Percentiles rank a stretch among this genome's conserved stretches.
These are phyloP conservation scores for Pythium scleroteichum DNA, from an alignment of 352 stramenopile species.

Conservation along the genomic window DNA sequence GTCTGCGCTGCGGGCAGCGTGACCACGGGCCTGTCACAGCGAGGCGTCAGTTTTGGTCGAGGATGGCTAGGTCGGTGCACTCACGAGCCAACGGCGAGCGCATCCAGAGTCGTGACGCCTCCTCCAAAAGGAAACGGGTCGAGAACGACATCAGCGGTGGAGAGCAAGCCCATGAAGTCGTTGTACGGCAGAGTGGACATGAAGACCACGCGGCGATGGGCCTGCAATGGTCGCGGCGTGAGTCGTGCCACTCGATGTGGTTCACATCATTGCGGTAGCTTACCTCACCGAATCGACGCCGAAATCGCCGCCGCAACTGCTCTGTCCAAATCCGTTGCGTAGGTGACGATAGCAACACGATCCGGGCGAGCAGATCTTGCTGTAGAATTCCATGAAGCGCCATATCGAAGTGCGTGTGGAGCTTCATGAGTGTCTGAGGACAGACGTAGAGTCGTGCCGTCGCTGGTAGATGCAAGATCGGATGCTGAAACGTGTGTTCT, in stretches of 20 bases:
- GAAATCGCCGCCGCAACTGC: slow-evolving; percentile 42
- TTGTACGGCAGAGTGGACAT: slow-evolving; percentile 54
- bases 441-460: slow-evolving; percentile 57
- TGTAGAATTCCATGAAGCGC: slow-evolving; percentile 43
- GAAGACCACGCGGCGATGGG: slow-evolving; percentile 54
- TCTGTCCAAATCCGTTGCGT: slow-evolving; percentile 58
- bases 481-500: slow-evolving; percentile 26
- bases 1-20: slow-evolving; percentile 53
- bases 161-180: slow-evolving; percentile 57
- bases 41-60: too few species aligned
- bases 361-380: slow-evolving; percentile 33
- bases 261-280: too few species aligned
- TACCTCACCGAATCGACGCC: slow-evolving; percentile 37
- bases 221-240: slow-evolving; percentile 11
- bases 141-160: slow-evolving; percentile 65
- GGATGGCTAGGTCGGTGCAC: slow-evolving; percentile 14
- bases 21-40: slow-evolving; percentile 45
- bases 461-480: slow-evolving; percentile 40
- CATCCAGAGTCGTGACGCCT: slow-evolving; percentile 83
- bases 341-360: slow-evolving; percentile 51
- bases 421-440: slow-evolving; percentile 71
- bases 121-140: slow-evolving; percentile 86
- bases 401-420: slow-evolving; percentile 53
- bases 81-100: slow-evolving; percentile 73
- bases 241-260: too few species aligned